Base-by-base conservation (phyloP, 2,329 filamentous ascomycete genomes). In the Aurifilum marmelostoma region DNA sequence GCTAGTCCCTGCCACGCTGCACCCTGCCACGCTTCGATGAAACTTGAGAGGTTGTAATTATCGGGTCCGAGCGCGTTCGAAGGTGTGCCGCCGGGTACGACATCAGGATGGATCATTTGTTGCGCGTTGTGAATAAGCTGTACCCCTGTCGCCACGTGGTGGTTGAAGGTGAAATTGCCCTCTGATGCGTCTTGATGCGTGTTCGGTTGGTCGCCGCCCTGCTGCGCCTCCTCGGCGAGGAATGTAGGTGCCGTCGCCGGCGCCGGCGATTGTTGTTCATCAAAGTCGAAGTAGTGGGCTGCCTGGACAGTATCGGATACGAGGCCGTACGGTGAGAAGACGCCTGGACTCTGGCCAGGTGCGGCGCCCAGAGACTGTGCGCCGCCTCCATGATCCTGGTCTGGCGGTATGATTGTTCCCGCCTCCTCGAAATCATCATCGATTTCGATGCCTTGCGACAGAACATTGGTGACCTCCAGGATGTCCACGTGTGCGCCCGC, bases 1-100 rank as follows among this genome's bases (percentile, higher is more conserved):
- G 77, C 59, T 67, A 75, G 41, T 41, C 72, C 73, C 70, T 73
- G 71, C 72, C 69, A 27, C 34, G 71, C 75, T 37, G 74, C 75
- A 52, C 74, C 75, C 50, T 78, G 76, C 64, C 77, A 76, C 29
- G 80, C 79, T 87, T 87, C 89, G 47, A 89, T 78, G 72, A 88
- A 88, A 50, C 85, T 80, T 39, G 79, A 71, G 37, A 87, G 77
- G 59, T 81, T 81, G 47, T 82, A 78, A 73, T 89, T 89, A 66
- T 81, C 80, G 16, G 84, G 83, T 12, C 81, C 81, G 39, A 87
- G 78, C 21, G 75, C 77, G 67, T 72, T 72, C n/a, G 75, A 73
- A 54, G 77, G 78, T 5, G 75, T 43, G 41, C 41, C 41, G 74
- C 69, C 78, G 79, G 68, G 75, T 76, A 79, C 56, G 56, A 78